phyloP scores from a whole-genome alignment of 139 green algal species.

The Micromonas pusilla region DNA sequence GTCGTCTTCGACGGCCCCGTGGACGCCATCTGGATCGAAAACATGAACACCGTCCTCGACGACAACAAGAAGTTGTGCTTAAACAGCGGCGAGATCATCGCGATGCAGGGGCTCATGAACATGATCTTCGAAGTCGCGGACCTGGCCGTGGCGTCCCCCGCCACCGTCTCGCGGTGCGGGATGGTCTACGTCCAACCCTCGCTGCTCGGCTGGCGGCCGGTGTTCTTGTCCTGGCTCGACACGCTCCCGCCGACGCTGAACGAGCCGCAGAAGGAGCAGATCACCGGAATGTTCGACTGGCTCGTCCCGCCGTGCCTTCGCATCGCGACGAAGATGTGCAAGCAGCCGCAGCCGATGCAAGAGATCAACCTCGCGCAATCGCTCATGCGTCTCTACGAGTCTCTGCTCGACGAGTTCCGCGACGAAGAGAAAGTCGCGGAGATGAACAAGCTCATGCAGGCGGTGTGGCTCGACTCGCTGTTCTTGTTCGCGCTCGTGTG shows the following conservation, averaged over 20 bases:
- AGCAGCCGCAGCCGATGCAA: slow-evolving; percentile 58
- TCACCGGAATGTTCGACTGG: slow-evolving; percentile 61
- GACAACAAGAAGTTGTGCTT: slow-evolving; percentile 78
- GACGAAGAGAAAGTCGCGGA: slow-evolving; percentile 6
- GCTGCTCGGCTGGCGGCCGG: slow-evolving; percentile 65
- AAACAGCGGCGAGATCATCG: slow-evolving; percentile 63
- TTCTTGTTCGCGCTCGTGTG: slow-evolving; percentile 80
- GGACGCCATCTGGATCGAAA: slow-evolving; percentile 77
- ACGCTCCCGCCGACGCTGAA: slow-evolving; percentile 44
- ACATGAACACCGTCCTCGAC: slow-evolving; percentile 74
- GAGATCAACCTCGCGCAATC: slow-evolving; percentile 59
- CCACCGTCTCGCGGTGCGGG: slow-evolving; percentile 59
- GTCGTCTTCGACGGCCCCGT: slow-evolving; percentile 75
- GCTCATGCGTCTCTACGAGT: slow-evolving; percentile 52
- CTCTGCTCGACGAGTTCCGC: slow-evolving; percentile 65
- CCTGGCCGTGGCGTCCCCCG: slow-evolving; percentile 59
- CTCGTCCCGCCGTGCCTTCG: slow-evolving; percentile 54
- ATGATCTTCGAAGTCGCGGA: slow-evolving; percentile 78
- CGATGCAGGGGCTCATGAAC: slow-evolving; percentile 58
- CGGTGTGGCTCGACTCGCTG: slow-evolving; percentile 59
- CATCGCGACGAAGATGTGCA: slow-evolving; percentile 48
- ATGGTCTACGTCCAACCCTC: slow-evolving; percentile 80
- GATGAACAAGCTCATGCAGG: slow-evolving; percentile 40
- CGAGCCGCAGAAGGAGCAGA: slow-evolving; percentile 67
- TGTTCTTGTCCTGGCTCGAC: slow-evolving; percentile 57